Conservation (phyloP, 768 basidiomycete genomes). For the Kwoniella bestiolae region DNA sequence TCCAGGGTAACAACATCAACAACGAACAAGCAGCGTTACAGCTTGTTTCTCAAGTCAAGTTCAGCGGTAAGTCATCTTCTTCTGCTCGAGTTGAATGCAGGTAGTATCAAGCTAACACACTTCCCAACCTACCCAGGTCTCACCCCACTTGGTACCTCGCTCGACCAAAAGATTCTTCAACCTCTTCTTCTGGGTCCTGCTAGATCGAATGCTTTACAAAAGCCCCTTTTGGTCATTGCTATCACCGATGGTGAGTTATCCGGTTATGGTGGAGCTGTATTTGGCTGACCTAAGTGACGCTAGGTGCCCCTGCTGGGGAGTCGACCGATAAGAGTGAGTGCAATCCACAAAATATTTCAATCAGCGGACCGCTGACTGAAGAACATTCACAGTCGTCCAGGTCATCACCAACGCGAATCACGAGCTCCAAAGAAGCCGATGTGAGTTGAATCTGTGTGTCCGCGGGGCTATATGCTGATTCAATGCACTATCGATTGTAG, state of each 20-base stretch:
- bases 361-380: background rate
- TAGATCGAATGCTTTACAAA: constrained; percentile 51
- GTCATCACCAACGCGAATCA: constrained; percentile 53
- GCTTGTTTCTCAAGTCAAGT: constrained; percentile 57
- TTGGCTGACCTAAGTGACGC: background rate
- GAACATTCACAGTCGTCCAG: constrained; percentile 49
- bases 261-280: background rate
- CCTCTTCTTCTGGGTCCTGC: constrained; percentile 58
- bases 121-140: constrained; percentile 33
- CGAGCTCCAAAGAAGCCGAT: constrained; percentile 52
- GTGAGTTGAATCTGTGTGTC: constrained; percentile 17
- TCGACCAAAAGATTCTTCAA: constrained; percentile 58
- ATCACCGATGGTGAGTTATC: constrained; percentile 42
- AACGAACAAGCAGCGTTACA: constrained; percentile 52
- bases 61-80: constrained; percentile 35
- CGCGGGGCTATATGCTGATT: constrained; percentile 12
- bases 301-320: constrained; percentile 49
- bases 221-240: constrained; percentile 58
- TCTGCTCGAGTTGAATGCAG: too few species aligned
- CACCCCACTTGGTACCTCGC: constrained; percentile 55
- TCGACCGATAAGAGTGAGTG: constrained; percentile 41
- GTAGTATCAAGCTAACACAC: background rate
- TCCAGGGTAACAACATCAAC: constrained; percentile 58
- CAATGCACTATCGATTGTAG: constrained; percentile 1
- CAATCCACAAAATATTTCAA: background rate